Conservation (phyloP, 768 basidiomycete species). For the Pleurotus eryngii region DNA sequence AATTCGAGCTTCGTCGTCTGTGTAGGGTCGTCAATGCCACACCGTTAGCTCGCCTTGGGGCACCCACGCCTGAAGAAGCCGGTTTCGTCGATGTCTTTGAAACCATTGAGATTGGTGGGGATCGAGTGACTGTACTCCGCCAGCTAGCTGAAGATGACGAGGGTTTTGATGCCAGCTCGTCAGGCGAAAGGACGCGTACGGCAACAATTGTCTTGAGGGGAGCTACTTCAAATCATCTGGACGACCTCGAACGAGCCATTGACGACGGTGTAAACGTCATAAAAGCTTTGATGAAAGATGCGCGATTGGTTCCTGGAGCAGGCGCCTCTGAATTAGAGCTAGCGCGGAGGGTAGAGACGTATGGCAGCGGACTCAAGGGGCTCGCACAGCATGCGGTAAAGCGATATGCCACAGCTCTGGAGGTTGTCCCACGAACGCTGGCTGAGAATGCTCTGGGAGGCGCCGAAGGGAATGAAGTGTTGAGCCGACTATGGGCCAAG, state of each 20-base stretch:
- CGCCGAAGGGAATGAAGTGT: constrained; percentile 89
- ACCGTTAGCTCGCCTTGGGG: constrained; percentile 92
- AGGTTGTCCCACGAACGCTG: constrained; percentile 88
- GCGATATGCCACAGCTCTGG: constrained; percentile 83
- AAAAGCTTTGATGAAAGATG: constrained; percentile 87
- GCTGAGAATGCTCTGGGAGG: constrained; percentile 94
- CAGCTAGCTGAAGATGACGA: constrained; percentile 70
- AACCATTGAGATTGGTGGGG: constrained; percentile 93
- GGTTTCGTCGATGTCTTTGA: constrained; percentile 94
- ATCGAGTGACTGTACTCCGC: constrained; percentile 94
- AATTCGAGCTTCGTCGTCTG: constrained; percentile 92
- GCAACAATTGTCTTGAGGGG: constrained; percentile 95
- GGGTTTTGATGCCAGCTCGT: constrained; percentile 49
- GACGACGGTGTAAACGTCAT: constrained; percentile 98
- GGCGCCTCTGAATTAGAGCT: constrained; percentile 94
- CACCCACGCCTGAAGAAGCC: constrained; percentile 94
- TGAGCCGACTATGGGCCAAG: constrained; percentile 86
- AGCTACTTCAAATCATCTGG: constrained; percentile 90
- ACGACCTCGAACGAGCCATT: constrained; percentile 93
- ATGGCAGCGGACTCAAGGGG: constrained; percentile 86
- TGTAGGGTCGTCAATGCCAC: constrained; percentile 96
- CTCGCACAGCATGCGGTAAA: constrained; percentile 92
- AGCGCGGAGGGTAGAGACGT: constrained; percentile 77
- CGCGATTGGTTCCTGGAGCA: constrained; percentile 87
- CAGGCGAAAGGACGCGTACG: constrained; percentile 75